Base-by-base conservation (phyloP, 345 rosid species). In the Dovyalis caffra region DNA sequence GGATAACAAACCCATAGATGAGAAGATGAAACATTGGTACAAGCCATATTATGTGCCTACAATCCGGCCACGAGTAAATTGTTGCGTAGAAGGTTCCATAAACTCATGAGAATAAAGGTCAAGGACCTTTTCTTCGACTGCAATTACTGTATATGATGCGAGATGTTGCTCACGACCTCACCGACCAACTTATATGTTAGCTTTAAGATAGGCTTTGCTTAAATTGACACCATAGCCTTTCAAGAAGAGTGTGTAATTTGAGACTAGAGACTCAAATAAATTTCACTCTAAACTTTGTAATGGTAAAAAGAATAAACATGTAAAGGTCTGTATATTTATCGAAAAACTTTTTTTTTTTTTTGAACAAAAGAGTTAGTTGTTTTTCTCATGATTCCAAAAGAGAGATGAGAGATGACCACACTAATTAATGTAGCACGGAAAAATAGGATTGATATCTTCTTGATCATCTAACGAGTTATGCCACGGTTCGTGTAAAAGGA, bases 11-110 rank as follows among this genome's bases (percentile, higher is more conserved):
- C 47, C 92, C 97, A 43, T 92, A 92, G 95, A 86, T 15, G 95
- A 92, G 87, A 90, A 90, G 74, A 90, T 89, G 80, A 92, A 92
- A 86, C 90, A 90, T 87, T 92, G 97, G 66, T 93, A 90, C 75
- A 90, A 45, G 40, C 97, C 97, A 47, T 92, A 89, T 72, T 86
- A 87, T 75, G 88, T 64, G 64, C 97, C 97, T 1, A 95, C 95
- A 65, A 84, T 83, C 81, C 89, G 97, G 51, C 97, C 97, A 33
- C 97, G 93, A 58, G 76, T 79, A 71, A 92, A 89, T 1, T 91
- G 86, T 10, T 68, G 85, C 66, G 80, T 83, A 4, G 92, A 86
- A 47, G 97, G 95, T 78, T 92, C 93, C 49, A 86, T 74, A 14
- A 92, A 90, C 76, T 92, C 93, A 1, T 80, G 81, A 15, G 90